A percentile compares a stretch with the other conserved stretches of the same genome.
These are phyloP conservation scores for Canna indica DNA, from an alignment of 176 grass and related monocot species.

Conservation along the genomic window DNA sequence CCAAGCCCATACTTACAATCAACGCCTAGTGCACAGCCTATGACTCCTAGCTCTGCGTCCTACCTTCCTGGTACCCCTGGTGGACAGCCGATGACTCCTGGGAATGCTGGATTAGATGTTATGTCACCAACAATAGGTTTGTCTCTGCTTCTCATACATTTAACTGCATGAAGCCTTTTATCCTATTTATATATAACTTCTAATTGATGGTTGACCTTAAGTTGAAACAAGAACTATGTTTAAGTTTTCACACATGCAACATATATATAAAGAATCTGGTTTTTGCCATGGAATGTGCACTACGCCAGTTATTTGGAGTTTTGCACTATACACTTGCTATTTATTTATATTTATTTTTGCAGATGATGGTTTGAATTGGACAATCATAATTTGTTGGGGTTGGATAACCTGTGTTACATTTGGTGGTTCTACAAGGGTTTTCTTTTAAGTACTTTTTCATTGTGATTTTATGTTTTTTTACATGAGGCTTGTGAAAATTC, in stretches of 20 bases:
- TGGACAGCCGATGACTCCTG: constrained; percentile 97
- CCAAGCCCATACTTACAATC: constrained; percentile 86
- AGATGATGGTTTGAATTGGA: neutral
- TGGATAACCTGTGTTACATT: no score
- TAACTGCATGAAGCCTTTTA: neutral
- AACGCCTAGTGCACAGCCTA: constrained; percentile 85
- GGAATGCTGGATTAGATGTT: constrained; percentile 89
- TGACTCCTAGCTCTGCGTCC: constrained; percentile 81
- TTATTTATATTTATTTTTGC: neutral
- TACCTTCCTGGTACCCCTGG: constrained; percentile 97
- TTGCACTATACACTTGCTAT: neutral
- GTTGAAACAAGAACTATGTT: neutral
- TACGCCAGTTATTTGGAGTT: neutral
- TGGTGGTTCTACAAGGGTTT: no score
- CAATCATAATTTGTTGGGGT: neutral
- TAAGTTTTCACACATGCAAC: no score
- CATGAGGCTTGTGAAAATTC: neutral
- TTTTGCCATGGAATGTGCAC: no score
- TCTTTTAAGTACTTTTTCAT: no score
- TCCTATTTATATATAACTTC: neutral
- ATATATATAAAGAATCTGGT: no score
- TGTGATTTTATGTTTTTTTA: neutral
- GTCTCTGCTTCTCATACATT: constrained; percentile 4
- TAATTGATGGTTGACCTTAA: neutral
- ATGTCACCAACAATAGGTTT: constrained; percentile 92